Percentiles rank a stretch among this genome's conserved stretches.
Evolutionary conservation across 805 yeast genomes (phyloP).

Genomic region (Candida oleophila): DNA sequence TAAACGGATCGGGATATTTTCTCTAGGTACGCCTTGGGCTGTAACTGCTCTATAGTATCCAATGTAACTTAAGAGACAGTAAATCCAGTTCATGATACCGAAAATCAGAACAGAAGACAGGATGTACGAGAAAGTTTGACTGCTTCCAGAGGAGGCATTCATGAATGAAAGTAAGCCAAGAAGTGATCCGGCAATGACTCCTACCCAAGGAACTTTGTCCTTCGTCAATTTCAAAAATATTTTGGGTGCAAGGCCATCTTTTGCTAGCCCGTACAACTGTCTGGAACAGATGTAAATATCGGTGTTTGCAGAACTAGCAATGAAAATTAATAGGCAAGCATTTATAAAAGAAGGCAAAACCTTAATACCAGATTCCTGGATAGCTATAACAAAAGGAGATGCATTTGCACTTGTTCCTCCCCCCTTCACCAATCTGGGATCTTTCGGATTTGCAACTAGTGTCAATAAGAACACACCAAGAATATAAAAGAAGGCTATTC

Average conservation of each 20-base stretch:
- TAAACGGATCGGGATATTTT: slow-evolving; percentile 15
- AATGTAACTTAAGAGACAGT: slow-evolving; percentile 12
- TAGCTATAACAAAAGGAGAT: slow-evolving; percentile 42
- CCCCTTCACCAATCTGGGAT: slow-evolving; percentile 27
- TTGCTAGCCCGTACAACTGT: slow-evolving; percentile 34
- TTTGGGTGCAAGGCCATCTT: slow-evolving; percentile 37
- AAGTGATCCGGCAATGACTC: slow-evolving; percentile 17
- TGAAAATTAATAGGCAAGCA: slow-evolving; percentile 38
- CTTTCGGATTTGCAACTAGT: slow-evolving; percentile 31
- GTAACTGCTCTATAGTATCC: slow-evolving; percentile 11
- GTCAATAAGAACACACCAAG: slow-evolving; percentile 30
- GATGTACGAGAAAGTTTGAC: too few relatives aligned
- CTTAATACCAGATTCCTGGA: slow-evolving; percentile 28
- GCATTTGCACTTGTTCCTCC: slow-evolving; percentile 28
- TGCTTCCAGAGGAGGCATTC: slow-evolving; percentile 10
- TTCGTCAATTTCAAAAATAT: slow-evolving; percentile 30
- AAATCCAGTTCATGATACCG: slow-evolving; percentile 17
- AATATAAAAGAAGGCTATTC: slow-evolving; percentile 29
- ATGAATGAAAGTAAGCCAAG: slow-evolving; percentile 39
- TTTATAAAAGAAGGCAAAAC: slow-evolving; percentile 36
- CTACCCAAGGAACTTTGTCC: slow-evolving; percentile 32
- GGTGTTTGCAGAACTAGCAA: slow-evolving; percentile 37
- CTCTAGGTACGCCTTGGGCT: slow-evolving; percentile 13
- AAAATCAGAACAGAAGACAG: slow-evolving; percentile 16
- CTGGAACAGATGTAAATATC: slow-evolving; percentile 28